Evolutionary conservation across 2,329 filamentous ascomycete species (phyloP), one percentile per base, ranked within the genome.

Genomic region (Macroventuria anomochaeta): DNA sequence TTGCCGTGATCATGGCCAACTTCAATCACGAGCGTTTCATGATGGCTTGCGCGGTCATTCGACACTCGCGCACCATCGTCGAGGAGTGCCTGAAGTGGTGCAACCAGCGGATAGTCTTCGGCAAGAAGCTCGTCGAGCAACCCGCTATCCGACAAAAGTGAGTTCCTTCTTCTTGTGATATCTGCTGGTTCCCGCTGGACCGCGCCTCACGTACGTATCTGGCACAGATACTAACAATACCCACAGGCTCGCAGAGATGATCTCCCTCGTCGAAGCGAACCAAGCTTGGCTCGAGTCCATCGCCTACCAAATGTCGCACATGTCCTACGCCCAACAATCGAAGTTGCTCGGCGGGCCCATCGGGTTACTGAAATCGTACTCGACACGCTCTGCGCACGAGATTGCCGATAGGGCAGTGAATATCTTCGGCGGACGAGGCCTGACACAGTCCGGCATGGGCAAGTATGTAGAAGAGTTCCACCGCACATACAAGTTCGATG

Each of bases 41-140:
- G 76, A 91, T 93, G 88, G 80, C 81, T 51, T 87, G 85, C 80
- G 76, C 73, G 43, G 85, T 87, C 3, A 81, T 88, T 55, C 86
- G 89, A 43, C 81, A 83, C 75, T 85, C 81, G 47, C 83, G 90
- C 58, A 82, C 83, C 1, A 83, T 93, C 12, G 86, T 91, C 11
- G 90, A 96, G 73, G 91, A 96, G 71, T 93, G 87, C 66, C 78
- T 96, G 59, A 95, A 95, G 74, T 96, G 92, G 91, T 82, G 87
- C 26, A 91, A 95, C 78, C 92, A 96, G 77, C 87, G 91, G 42
- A 81, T 92, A 21, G 90, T 96, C 61, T 95, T 95, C 71, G 85
- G 85, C 70, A 93, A 93, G 80, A 87, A 87, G 23, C 81, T 96
- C 33, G 88, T 93, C 61, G 87, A 91, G 67, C 90, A 96, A 69